Evolutionary conservation across 305 asterid species (phyloP), one percentile per base, ranked within the genome.

Genomic region (Fraxinus sp.): DNA sequence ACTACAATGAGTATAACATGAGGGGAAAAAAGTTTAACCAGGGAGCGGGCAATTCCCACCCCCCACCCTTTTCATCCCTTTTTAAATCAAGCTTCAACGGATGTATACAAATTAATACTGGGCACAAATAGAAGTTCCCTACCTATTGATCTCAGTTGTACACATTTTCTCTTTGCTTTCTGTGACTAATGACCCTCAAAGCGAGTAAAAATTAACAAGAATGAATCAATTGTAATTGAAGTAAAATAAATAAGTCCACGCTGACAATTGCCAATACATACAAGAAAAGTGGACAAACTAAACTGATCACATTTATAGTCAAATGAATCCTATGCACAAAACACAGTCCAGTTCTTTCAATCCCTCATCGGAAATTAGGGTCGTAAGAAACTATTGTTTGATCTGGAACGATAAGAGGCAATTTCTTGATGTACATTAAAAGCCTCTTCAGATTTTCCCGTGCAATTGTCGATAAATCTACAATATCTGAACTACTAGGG

Each of bases 391-490:
- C 86, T 24, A 86, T 16, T 46, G 82, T 33, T 22, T 83, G 36
- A 70, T 89, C 88, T 5, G 90, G 87, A 76, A 81, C 80, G 9
- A 85, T 78, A 20, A 80, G 44, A 14, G 92, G 92, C 83, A 89
- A 76, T 41, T 88, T 89, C 32, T 88, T 87, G 2, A 89, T 85
- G 86, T 85, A 89, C 84, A 85, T 74, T 80, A 88, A 75, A 68
- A 89, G 90, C 74, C 91, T 86, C 86, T 80, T 83, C 83, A 86
- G 52, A 81, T 84, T 89, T 75, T 88, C 91, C 78, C 79, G 80
- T n/a, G 79, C 73, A 77, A 89, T 86, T 20, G 87, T 82, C 1
- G 85, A 37, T 76, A 86, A 75, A 36, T 89, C 90, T 0, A 85
- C 32, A 74, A 89, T 78, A 10, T 89, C 92, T 3, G 78, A 72